Base-by-base conservation (phyloP, 805 yeast species). In the Yarrowia hollandica region DNA sequence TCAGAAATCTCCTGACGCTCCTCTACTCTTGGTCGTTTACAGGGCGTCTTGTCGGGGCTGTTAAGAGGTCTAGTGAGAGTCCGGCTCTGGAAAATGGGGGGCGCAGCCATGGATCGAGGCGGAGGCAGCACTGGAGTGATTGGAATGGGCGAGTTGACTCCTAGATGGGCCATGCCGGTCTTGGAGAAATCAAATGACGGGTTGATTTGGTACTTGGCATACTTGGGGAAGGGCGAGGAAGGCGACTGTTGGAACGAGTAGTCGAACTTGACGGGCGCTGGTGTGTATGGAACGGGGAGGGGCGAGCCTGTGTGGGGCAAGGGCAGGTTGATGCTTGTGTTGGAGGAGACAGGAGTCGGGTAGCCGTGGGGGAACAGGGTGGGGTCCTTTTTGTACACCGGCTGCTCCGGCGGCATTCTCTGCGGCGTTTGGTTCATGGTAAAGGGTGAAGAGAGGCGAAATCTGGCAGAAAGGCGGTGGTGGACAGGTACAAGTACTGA, bases 51-150 rank as follows among this genome's bases (percentile, higher is more conserved):
- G 10, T 44, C 52, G 8, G 52, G 52, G 35, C 52, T 44, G 5
- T 34, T 4, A 1, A 44, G 26, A 14, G 52, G 52, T 28, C 35
- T 18, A 0, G 52, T n/a, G 4, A 44, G 35, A 2, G 52, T 44
- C 5, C 52, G 21, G 35, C 35, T 44, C 25, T 44, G 52, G 9
- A 44, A 44, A n/a, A 44, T 44, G 5, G 52, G 52, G 0, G 52
- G 52, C 5, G 52, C 52, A 14, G 52, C 52, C 52, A 44, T 44
- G 14, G 35, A 30, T 11, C n/a, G 7, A 2, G 52, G 52, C 8
- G 52, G 52, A 18, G 52, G 52, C 4, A 44, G 52, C n/a, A 44
- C 52, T 5, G 52, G 52, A n/a, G 52, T 44, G 18, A 30, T 30
- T 4, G 25, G 52, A 1, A 4, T 35, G n/a, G 52, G 35, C 12